Base-by-base conservation (phyloP, 768 basidiomycete species). In the Naganishia vishniacii region DNA sequence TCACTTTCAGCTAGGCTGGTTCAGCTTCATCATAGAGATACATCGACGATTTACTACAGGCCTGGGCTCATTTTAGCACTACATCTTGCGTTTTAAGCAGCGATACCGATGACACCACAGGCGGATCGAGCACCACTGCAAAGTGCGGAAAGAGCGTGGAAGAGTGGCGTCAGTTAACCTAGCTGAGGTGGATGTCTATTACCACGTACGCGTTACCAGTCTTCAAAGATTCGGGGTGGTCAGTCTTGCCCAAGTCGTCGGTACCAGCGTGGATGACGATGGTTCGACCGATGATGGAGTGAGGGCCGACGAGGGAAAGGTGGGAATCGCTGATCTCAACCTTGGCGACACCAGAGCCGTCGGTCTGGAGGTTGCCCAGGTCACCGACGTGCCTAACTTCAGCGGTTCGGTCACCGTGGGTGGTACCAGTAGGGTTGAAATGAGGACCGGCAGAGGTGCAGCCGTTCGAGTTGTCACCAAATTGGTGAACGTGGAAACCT, bases 241-340 rank as follows among this genome's bases (percentile, higher is more conserved):
- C 80, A 16, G 88, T 87, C 65, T 77, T 80, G n/a, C 88, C 89
- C 53, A 90, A 81, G 71, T 91, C 89, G 72, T 91, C 89, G 18
- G 83, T 82, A 3, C 88, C 87, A 44, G 82, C 82, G 78, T 91
- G 89, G 40, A 91, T 80, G 0, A 90, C 88, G 59, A 90, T 81
- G 48, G 85, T 80, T 48, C 88, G 87, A 9, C 89, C 88, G 49
- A 90, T 64, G 69, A 89, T 85, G 71, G 84, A 85, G 70, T 79
- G 75, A 4, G 82, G 82, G 3, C 88, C 88, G 66, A 85, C 85
- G 62, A 90, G 81, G 45, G 86, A 84, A 59, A 90, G 83, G 32
- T 82, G 65, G 28, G 73, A 68, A 73, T 89, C 88, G 48, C 81
- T 77, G 69, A 90, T 80, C 18, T 78, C 80, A 73, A 90, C 81